Conservation (phyloP, 768 basidiomycete species). For the Naganishia kalamii region DNA sequence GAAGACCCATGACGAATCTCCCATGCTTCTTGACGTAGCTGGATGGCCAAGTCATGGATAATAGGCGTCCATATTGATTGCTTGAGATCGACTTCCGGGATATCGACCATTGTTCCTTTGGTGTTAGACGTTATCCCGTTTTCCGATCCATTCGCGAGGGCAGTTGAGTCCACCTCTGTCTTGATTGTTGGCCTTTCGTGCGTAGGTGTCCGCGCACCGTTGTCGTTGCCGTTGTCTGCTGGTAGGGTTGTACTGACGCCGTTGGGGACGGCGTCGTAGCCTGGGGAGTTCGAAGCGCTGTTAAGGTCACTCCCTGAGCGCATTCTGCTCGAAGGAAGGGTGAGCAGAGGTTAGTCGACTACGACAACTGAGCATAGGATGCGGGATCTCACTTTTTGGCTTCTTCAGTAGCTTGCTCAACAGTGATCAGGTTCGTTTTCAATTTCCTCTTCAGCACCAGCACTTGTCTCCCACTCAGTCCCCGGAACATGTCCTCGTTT, state of each 20-base stretch:
- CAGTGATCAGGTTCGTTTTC: slow-evolving; percentile 62
- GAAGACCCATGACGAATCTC: slow-evolving; percentile 91
- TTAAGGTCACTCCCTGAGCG: neutral
- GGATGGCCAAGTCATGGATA: slow-evolving; percentile 69
- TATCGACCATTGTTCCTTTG: neutral
- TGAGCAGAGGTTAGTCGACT: neutral
- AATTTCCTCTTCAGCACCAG: slow-evolving; percentile 85
- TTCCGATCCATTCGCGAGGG: too few species aligned
- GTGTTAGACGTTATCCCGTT: too few species aligned
- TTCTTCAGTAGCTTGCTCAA: slow-evolving; percentile 54
- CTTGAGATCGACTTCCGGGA: neutral
- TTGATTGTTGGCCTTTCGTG: too few species aligned
- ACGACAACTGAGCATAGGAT: neutral
- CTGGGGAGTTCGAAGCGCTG: too few species aligned
- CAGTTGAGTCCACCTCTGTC: too few species aligned
- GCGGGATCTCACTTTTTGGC: slow-evolving; percentile 8
- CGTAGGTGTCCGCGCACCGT: too few species aligned
- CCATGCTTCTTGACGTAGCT: slow-evolving; percentile 77
- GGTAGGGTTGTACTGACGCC: too few species aligned
- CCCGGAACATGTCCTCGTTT: slow-evolving; percentile 42
- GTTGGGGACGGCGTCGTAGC: too few species aligned
- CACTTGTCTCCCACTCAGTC: slow-evolving; percentile 81
- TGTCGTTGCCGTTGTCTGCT: too few species aligned
- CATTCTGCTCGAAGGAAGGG: neutral
- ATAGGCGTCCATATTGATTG: slow-evolving; percentile 53